A percentile compares a stretch with the other conserved stretches of the same genome.
These are phyloP conservation scores for Hordeum pubiflorum DNA, from an alignment of 202 grass and related monocot genomes.

Conservation along the genomic window DNA sequence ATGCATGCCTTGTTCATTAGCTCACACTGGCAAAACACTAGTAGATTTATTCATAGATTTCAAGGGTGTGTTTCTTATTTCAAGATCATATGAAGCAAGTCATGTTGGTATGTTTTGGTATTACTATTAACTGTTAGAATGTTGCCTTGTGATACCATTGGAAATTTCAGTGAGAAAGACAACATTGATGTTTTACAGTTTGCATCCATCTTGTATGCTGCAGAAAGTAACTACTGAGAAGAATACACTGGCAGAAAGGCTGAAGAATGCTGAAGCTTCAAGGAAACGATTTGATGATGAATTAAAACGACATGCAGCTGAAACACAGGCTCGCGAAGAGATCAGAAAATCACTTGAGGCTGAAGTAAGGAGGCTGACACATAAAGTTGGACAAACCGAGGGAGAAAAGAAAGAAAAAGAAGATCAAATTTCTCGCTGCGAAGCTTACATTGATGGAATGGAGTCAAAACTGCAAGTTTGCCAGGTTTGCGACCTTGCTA, in stretches of 20 bases:
- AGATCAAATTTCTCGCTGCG: slow-evolving; percentile 76
- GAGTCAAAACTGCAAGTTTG: slow-evolving; percentile 84
- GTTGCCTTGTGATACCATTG: slow-evolving; percentile 13
- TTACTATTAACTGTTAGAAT: not conserved
- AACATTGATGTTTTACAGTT: not conserved
- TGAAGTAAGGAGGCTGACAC: slow-evolving; percentile 75
- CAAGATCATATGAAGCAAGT: slow-evolving; percentile 6
- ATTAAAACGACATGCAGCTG: slow-evolving; percentile 72
- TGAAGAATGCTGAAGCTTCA: slow-evolving; percentile 78
- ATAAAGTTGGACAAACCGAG: slow-evolving; percentile 61
- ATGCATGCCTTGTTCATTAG: not conserved
- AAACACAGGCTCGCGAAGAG: slow-evolving; percentile 59
- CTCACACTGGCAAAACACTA: not conserved
- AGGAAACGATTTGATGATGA: slow-evolving; percentile 76
- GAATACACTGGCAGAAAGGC: slow-evolving; percentile 61
- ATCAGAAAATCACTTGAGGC: slow-evolving; percentile 55
- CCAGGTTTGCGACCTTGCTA: slow-evolving; percentile 47
- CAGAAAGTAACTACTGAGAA: slow-evolving; percentile 89
- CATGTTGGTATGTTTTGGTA: not conserved
- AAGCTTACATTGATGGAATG: slow-evolving; percentile 84
- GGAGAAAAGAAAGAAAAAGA: slow-evolving; percentile 86
- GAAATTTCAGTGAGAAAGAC: slow-evolving; percentile 13
- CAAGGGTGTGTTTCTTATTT: not conserved
- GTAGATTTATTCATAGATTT: not conserved
- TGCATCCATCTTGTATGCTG: slow-evolving; percentile 16